Evolutionary conservation across 805 yeast genomes (phyloP), one percentile per base, ranked within the genome.

Genomic region (Spathaspora arborariae): DNA sequence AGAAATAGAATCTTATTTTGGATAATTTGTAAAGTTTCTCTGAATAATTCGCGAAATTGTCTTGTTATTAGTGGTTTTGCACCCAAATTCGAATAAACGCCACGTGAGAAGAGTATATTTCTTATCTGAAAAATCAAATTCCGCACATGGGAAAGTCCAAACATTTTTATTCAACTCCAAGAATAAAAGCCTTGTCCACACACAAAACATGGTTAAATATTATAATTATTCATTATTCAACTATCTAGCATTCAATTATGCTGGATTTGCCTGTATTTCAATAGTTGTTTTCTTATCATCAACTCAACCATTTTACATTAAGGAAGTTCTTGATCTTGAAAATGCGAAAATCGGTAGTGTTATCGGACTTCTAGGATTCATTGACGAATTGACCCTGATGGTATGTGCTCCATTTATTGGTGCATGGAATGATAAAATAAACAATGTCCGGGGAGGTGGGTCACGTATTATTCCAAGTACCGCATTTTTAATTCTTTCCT

Each of bases 381-480:
- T 73, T 15, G 90, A 84, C 58, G 90, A 85, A 57, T 48, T 83
- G 8, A 63, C 79, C 0, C 70, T 80, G 4, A 75, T 84, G 43
- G 41, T 71, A 0, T 53, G 74, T 15, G 75, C 85, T 10, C 90
- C 91, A 0, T 61, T 83, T 19, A 64, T 83, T 51, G 92, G 91
- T 3, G 77, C 84, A 0, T 55, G 81, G 21, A 74, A 80, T 52
- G 91, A 85, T 56, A 74, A 76, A 52, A 62, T 82, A 42, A 60
- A 62, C 24, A 54, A 47, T 5, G n/a, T 40, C 21, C 41, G 41
- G 3, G 45, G 64, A 8, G 58, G 67, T 33, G 89, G 89, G 4
- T 69, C 88, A 1, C 73, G 82, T 46, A 63, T 78, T 20, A 71
- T 82, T 21, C 75, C 75, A 39, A 61, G 72, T 10, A 49, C 58